These are phyloP conservation scores for Tricholomella constricta DNA, from an alignment of 768 basidiomycete genomes.

Conservation along the genomic window DNA sequence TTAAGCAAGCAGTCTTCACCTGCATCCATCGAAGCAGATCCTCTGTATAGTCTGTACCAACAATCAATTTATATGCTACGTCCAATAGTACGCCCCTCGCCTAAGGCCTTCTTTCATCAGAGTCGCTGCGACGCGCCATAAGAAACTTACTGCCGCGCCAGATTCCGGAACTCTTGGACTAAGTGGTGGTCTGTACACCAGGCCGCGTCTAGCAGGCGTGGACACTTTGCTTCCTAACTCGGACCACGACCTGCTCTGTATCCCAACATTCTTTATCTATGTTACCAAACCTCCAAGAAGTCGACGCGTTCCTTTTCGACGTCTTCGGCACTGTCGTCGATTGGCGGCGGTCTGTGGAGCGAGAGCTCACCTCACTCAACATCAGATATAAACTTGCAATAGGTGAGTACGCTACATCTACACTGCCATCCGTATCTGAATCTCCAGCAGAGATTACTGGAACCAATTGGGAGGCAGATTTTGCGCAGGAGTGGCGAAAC, in stretches of 20 bases:
- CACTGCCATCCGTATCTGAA: neutral
- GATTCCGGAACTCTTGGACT: too few relatives aligned
- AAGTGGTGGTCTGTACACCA: too few relatives aligned
- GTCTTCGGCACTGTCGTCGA: slow-evolving; percentile 55
- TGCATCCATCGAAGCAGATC: too few relatives aligned
- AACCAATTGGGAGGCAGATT: slow-evolving; percentile 41
- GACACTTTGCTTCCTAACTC: too few relatives aligned
- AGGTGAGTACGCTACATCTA: neutral
- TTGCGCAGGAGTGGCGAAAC: slow-evolving; percentile 58
- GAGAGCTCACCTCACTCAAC: slow-evolving; percentile 32
- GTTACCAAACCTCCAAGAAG: slow-evolving; percentile 17
- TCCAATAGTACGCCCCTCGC: too few relatives aligned
- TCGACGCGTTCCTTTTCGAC: slow-evolving; percentile 50
- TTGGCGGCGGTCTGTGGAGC: slow-evolving; percentile 38
- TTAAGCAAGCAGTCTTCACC: too few relatives aligned
- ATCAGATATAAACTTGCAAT: slow-evolving; percentile 30
- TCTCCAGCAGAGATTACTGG: slow-evolving; percentile 18
- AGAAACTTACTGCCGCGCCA: too few relatives aligned
- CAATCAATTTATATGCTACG: too few relatives aligned
- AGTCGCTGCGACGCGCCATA: too few relatives aligned
- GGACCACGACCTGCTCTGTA: neutral
- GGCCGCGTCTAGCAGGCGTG: too few relatives aligned
- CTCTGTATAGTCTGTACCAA: too few relatives aligned
- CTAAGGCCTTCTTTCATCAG: too few relatives aligned
- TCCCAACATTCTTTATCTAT: neutral